Base-by-base conservation (phyloP, 179 eudicot species). In the Sideroxylon spinosum region DNA sequence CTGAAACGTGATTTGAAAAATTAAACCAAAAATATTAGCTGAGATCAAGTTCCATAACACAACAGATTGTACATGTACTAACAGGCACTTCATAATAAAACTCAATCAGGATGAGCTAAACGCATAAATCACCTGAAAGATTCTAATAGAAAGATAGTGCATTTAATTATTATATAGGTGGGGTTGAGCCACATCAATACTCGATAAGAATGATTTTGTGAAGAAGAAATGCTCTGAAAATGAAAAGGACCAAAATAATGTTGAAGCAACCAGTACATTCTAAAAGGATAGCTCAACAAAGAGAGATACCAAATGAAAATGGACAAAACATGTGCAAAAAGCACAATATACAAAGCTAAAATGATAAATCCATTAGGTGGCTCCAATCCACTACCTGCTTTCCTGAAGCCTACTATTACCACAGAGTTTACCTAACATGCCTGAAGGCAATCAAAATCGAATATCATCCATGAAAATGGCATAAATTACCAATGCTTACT, bases 371-470 rank as follows among this genome's bases (percentile, higher is more conserved):
- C 37, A 1, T 32, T 32, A 32, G 37, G 37, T 32, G 37, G 3
- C 37, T 65, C 66, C 14, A 4, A 17, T 32, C 70, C 46, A 66
- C 1, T 9, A 3, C 57, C 59, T 16, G 62, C 50, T 48, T 82
- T 49, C 57, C 28, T 9, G 17, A 69, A 69, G 73, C 74, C 74
- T 49, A 20, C 59, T 71, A 25, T 60, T 52, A 19, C 29, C 56
- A n/a, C 11, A 49, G 0, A 46, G 32, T 22, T 22, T 4, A 49
- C 16, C 22, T 9, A 23, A 68, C 11, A n/a, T 20, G 11, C 74
- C 55, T 70, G 32, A 23, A 49, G 32, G 6, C 9, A 46, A 22
- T 11, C 56, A 10, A 44, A 69, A 48, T 9, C n/a, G 8, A 69
- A 13, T 10, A 32, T 5, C 29, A 69, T 32, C 37, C 3, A 3